Percentiles rank a stretch among this genome's conserved stretches.
phyloP scores from a whole-genome alignment of 1,139 yeast species.

The Taphrina pruni region DNA sequence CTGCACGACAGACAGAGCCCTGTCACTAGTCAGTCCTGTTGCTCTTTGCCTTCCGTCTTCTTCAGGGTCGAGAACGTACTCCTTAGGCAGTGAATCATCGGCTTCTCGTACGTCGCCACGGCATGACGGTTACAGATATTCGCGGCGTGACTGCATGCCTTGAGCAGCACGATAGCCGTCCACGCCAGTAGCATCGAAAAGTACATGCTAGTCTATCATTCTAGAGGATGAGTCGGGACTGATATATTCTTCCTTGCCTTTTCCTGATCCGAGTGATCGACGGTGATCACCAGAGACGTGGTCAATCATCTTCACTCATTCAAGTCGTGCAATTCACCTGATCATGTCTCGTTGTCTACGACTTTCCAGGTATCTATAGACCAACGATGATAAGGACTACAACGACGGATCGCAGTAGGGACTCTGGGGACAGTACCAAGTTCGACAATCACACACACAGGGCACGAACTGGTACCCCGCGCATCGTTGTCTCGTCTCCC shows the following conservation, averaged over 20 bases:
- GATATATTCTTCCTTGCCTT: too few relatives aligned
- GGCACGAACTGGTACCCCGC: background rate
- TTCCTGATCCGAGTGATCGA: too few relatives aligned
- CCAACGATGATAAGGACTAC: too few relatives aligned
- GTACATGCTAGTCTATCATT: background rate
- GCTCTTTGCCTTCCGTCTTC: background rate
- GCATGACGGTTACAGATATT: background rate
- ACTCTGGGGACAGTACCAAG: conserved; percentile 19
- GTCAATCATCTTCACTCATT: too few relatives aligned
- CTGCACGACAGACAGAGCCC: background rate
- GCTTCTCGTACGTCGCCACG: background rate
- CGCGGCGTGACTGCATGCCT: background rate
- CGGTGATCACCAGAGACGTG: too few relatives aligned
- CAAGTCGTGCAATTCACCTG: too few relatives aligned
- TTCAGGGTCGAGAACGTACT: background rate
- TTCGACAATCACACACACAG: conserved; percentile 6
- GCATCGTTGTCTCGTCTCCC: background rate
- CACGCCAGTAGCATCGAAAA: too few relatives aligned
- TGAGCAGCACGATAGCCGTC: too few relatives aligned
- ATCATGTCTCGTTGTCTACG: too few relatives aligned
- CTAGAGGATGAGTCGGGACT: too few relatives aligned
- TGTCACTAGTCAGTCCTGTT: background rate
- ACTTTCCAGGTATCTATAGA: too few relatives aligned
- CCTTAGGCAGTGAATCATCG: background rate
- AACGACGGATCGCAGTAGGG: background rate